phyloP scores from a whole-genome alignment of 495 filamentous ascomycete genomes.

The Annulohypoxylon stygium region DNA sequence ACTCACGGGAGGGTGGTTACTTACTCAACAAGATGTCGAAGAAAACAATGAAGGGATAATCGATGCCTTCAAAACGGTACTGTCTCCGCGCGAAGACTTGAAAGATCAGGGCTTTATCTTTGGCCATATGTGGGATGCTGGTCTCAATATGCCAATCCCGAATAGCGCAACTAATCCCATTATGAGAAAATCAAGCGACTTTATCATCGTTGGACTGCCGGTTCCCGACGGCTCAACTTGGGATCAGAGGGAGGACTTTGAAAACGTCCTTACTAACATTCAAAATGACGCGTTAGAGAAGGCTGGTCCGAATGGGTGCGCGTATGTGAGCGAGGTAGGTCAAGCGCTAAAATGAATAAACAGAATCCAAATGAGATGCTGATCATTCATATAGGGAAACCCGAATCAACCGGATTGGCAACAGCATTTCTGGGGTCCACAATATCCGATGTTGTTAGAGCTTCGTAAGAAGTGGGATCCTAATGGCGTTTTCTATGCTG shows the following conservation, averaged over 20 bases:
- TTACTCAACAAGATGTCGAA: conserved; percentile 57
- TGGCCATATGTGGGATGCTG: conserved; percentile 65
- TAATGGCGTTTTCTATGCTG: conserved; percentile 62
- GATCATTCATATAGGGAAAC: conserved; percentile 57
- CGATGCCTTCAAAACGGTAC: conserved; percentile 56
- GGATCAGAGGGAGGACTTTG: conserved; percentile 54
- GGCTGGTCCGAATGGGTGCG: conserved; percentile 56
- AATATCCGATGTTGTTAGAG: conserved; percentile 60
- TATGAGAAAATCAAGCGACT: conserved; percentile 62
- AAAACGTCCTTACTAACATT: conserved; percentile 57
- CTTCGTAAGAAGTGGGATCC: conserved; percentile 71
- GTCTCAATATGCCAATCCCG: conserved; percentile 51
- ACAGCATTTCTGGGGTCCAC: conserved; percentile 66
- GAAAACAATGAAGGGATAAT: conserved; percentile 58
- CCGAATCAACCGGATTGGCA: conserved; percentile 69
- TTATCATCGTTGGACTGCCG: conserved; percentile 60
- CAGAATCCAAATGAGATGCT: not conserved
- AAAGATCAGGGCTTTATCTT: conserved; percentile 56
- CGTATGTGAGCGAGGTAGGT: conserved; percentile 61
- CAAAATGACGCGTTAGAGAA: conserved; percentile 61
- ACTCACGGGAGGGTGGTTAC: conserved; percentile 62
- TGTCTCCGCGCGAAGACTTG: conserved; percentile 38
- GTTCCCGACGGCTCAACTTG: conserved; percentile 52
- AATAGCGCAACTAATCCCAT: conserved; percentile 56
- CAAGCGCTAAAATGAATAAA: not conserved